These are phyloP conservation scores for Trichoderma simmonsii DNA, from an alignment of 2,329 filamentous ascomycete species.

Conservation along the genomic window DNA sequence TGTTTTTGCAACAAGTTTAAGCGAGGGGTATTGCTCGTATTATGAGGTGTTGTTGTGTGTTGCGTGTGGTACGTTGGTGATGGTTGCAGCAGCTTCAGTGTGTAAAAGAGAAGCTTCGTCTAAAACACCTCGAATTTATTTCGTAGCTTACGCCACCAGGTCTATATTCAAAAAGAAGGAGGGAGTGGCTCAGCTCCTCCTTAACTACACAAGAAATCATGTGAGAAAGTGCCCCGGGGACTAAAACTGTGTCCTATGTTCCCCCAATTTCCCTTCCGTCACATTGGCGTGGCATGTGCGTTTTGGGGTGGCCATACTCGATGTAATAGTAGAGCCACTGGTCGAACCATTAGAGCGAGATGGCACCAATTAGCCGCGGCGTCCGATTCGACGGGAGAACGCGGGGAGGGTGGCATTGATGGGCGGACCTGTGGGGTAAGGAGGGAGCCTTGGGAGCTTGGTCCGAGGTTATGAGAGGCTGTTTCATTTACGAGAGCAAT, in stretches of 20 bases:
- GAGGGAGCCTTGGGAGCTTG: neutral
- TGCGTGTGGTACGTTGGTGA: neutral
- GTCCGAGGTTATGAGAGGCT: slow-evolving; percentile 9
- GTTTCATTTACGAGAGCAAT: neutral
- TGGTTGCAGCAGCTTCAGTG: neutral
- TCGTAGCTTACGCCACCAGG: neutral
- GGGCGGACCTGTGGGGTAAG: neutral
- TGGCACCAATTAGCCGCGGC: slow-evolving; percentile 1
- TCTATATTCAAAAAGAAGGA: neutral
- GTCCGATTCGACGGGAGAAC: slow-evolving; percentile 17
- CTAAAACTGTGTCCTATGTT: neutral
- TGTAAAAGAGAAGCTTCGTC: neutral
- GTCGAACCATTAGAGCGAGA: neutral
- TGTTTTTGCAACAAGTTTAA: neutral
- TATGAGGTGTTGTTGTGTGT: neutral
- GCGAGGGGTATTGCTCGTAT: neutral
- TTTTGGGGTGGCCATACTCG: neutral
- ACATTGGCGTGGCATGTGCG: neutral
- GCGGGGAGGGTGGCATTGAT: slow-evolving; percentile 5
- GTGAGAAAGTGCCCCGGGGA: neutral
- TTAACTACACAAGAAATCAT: neutral
- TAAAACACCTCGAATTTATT: neutral
- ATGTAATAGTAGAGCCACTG: neutral
- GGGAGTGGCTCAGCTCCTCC: neutral
- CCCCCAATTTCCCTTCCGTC: neutral